Evolutionary conservation across 495 filamentous ascomycete genomes (phyloP), one percentile per base, ranked within the genome.

Genomic region (Ascodesmis nigricans): DNA sequence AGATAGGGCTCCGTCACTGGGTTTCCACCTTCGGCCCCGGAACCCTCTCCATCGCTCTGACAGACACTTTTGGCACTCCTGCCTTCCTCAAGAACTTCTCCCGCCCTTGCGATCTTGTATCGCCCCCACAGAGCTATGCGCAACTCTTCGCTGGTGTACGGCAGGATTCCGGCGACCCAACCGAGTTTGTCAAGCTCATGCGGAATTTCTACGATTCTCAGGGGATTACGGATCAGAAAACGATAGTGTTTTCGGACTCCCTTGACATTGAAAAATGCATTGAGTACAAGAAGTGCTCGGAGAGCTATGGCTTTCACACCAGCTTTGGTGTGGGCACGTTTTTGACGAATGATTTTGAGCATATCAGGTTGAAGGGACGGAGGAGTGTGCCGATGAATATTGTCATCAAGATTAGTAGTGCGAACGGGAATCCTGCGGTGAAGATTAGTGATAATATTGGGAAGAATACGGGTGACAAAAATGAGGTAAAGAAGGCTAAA

Each of bases 371-470:
- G 3, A 37, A 45, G 0, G 68, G 69, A 16, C 66, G 72, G 49
- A 95, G 92, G 54, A 92, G 82, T 4, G 67, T 68, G n/a, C 87
- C 87, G 0, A 63, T 97, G 11, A 97, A 97, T 44, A 97, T 97
- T 42, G 87, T 97, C 42, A 91, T 97, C 58, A 97, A 97, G 58
- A 64, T 97, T 29, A 71, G 75, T 34, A 78, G 77, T 8, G 87
- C 82, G 0, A 68, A 60, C 14, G 83, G 83, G 5, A 65, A 69
- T n/a, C 70, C 75, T 0, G 81, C 83, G 0, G 66, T 97, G 45
- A 97, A 97, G 62, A 80, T 97, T 40, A 93, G 84, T 44, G 87
- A 97, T 52, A 92, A 95, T 50, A 65, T 78, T 46, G 81, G 82
- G 26, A 97, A 97, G 63, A 95, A 95, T 41, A 95, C 81, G 0